Base-by-base conservation (phyloP, 2,329 filamentous ascomycete genomes). In the Teratosphaeria destructans region DNA sequence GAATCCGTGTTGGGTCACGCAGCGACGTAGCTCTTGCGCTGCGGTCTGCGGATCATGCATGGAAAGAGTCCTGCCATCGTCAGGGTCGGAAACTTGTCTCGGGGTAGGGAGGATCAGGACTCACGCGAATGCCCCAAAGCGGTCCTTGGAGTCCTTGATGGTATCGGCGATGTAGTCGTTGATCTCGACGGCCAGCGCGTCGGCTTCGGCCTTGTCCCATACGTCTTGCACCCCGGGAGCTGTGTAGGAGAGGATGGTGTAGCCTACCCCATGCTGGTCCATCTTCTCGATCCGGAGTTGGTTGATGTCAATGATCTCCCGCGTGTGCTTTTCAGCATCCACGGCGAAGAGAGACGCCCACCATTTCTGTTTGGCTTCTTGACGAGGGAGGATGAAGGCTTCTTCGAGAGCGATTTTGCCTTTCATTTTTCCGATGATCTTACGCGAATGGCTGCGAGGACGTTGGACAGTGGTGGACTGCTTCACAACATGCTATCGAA, bases 321-420 rank as follows among this genome's bases (percentile, higher is more conserved):
- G 52, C 71, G 74, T 58, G 78, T 86, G 83, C 69, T 80, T 81
- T 11, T 83, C 81, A 1, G 81, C 75, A 63, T 85, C 79, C n/a
- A 79, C 75, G 14, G 82, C 78, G 67, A 85, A 86, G 26, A 86
- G 71, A 4, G 75, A 72, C 1, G 83, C 84, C 82, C 82, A 85
- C 82, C 82, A 85, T 65, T 75, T 74, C 5, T 81, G 83, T 70
- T 80, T 81, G 63, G 85, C 81, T 54, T 79, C 75, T 62, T 85
- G 77, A 37, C 82, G 78, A 53, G 84, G 82, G 6, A 85, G 76
- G 61, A 79, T 80, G 63, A 85, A 85, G 14, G 82, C 82, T 72
- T 86, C 83, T 69, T 86, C 83, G 26, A 86, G 75, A 12, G 81
- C 80, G 60, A 86, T 77, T 63, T 86, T 86, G 61, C 84, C 83